These are phyloP conservation scores for Epichloe aotearoae DNA, from an alignment of 2,329 filamentous ascomycete species.

Conservation along the genomic window DNA sequence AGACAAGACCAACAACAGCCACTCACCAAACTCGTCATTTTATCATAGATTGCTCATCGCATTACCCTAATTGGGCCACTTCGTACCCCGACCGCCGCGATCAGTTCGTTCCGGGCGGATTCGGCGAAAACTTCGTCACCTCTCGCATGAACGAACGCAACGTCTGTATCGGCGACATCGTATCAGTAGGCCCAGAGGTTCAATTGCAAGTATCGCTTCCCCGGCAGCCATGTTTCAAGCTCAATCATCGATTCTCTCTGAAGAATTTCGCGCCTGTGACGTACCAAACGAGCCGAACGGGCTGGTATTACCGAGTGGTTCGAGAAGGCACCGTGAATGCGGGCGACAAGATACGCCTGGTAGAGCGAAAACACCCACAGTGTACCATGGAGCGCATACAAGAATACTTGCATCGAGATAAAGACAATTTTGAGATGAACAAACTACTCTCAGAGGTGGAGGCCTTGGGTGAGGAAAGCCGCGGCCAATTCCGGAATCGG, in stretches of 20 bases:
- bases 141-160: conserved; percentile 47
- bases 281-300: conserved; percentile 43
- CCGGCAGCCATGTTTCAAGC: conserved; percentile 50
- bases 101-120: conserved; percentile 43
- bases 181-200: conserved; percentile 36
- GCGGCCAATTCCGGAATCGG: conserved; percentile 33
- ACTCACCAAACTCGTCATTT: not conserved
- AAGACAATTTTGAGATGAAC: conserved; percentile 36
- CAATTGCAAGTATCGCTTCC: conserved; percentile 47
- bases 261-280: conserved; percentile 47
- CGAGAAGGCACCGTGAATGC: conserved; percentile 37
- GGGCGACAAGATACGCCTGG: conserved; percentile 43
- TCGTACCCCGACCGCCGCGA: conserved; percentile 38
- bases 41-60: conserved; percentile 40
- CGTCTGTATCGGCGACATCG: conserved; percentile 50
- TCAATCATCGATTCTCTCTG: conserved; percentile 53
- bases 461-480: conserved; percentile 35
- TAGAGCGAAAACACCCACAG: conserved; percentile 39
- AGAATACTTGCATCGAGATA: conserved; percentile 45
- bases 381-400: conserved; percentile 53
- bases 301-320: conserved; percentile 54
- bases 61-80: conserved; percentile 41
- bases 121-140: conserved; percentile 52
- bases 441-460: conserved; percentile 37
- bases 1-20: no score